Percentiles rank a stretch among this genome's conserved stretches.
phyloP scores from a whole-genome alignment of 139 green algal genomes.

The Tetradesmus lagerheimii region DNA sequence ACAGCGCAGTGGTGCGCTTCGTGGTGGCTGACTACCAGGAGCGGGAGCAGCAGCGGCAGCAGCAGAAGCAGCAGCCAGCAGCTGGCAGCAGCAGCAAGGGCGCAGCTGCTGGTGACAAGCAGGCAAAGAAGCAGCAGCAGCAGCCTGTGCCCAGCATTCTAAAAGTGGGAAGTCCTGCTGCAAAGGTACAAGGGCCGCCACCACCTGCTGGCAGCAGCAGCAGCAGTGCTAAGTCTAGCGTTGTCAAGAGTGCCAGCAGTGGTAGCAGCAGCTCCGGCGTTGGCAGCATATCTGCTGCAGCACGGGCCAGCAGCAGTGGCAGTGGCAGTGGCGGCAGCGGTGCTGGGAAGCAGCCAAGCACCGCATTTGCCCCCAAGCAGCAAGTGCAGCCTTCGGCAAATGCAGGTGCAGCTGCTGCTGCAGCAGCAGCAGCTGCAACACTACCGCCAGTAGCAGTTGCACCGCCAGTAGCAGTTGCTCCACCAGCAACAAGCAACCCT shows the following conservation, averaged over 20 bases:
- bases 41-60: not conserved
- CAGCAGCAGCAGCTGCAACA: not conserved
- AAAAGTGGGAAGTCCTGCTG: not conserved
- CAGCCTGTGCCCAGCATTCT: not conserved
- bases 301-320: not conserved
- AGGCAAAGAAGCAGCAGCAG: not conserved
- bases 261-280: not conserved
- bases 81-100: not conserved
- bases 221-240: too few species aligned
- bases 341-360: not conserved
- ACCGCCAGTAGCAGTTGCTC: not conserved
- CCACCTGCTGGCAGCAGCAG: constrained; percentile 1
- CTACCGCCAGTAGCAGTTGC: not conserved
- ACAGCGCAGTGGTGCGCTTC: not conserved
- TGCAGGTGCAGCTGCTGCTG: not conserved
- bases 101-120: not conserved
- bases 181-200: not conserved
- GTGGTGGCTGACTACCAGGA: not conserved
- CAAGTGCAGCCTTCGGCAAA: not conserved
- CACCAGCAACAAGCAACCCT: not conserved
- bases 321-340: not conserved
- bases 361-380: not conserved
- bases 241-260: not conserved
- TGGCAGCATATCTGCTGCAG: not conserved
- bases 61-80: not conserved